Evolutionary conservation across 129 eudicot species (phyloP), one percentile per base, ranked within the genome.

Genomic region (Flaveria ramosissima): DNA sequence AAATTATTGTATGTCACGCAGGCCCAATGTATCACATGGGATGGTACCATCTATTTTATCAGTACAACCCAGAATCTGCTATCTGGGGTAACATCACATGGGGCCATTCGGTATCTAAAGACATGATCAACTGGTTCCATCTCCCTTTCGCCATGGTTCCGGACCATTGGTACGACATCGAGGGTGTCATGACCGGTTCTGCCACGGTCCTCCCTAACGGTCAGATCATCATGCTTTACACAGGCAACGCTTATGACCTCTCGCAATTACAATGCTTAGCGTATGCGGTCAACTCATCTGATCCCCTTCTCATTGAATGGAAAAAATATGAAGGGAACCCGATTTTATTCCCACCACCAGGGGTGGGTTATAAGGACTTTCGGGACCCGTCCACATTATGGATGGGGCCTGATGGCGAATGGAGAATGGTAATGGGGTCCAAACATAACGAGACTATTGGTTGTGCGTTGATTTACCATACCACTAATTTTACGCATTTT

Each of bases 31-130:
- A 79, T 66, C 87, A 93, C 85, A 88, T 72, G 88, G 98, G 98
- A 14, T 93, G 96, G 96, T 93, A 93, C 52, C 98, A 93, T 77
- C 85, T 93, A 0, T 93, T 93, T 81, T 93, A 93, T 56, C 98
- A 93, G 71, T 93, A 93, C 88, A 93, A 93, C 46, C 98, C 96
- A 0, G 87, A 90, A n/a, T 77, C 98, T 16, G 98, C 98, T 21
- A 85, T 93, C 1, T 93, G 98, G 98, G 98, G 98, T 0, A 93
- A 87, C 84, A 93, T 93, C 84, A 83, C 97, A 30, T 93, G 98
- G 98, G 98, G 92, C 76, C 98, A 93, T 27, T 96, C 98, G 0
- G 88, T 91, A 3, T 93, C 98, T 9, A 87, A 21, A 60, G 98
- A 91, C 77, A 85, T 93, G 56, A 89, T 93, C 77, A 80, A 86